Base-by-base conservation (phyloP, 805 yeast species). In the Starmerella floris region DNA sequence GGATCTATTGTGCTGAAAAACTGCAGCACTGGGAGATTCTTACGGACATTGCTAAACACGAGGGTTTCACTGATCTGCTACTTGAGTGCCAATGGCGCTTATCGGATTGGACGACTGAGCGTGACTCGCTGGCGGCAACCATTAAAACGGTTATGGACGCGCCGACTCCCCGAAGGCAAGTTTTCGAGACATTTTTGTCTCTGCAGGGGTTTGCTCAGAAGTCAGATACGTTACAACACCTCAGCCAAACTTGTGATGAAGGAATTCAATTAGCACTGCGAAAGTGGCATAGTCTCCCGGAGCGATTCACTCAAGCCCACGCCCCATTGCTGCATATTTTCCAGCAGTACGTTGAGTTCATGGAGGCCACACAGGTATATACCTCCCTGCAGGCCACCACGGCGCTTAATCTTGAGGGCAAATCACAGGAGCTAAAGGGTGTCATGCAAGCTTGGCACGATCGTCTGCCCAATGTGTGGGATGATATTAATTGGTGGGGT, bases 1-100 rank as follows among this genome's bases (percentile, higher is more conserved):
- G 99, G 99, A 85, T 91, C 43, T 64, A 83, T 30, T 87, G 98
- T 66, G 95, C 98, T 3, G 96, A 91, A 58, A 88, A 88, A 60
- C 66, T 91, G 32, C 98, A 91, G 58, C 96, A 91, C 51, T 91
- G 99, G 99, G 98, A 91, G 57, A 79, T 91, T 37, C 67, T 91
- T 45, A 88, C 98, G 0, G 99, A 91, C 55, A 68, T 93, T 25
- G 96, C 98, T 2, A 85, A 88, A 54, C 97, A 93, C 56, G 99
- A 93, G 66, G 96, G 96, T 0, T 93, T 88, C 58, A 85, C 96
- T 0, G 98, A 91, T 56, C 67, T 91, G 50, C 64, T 93, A 22
- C 67, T 91, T n/a, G 99, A 91, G 60, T 93, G 98, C 70, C 98
- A 97, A 30, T 91, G 99, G 99, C 72, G 99, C 56, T 94, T 91